Base-by-base conservation (phyloP, 2,329 filamentous ascomycete species). In the Aspergillus sp. region DNA sequence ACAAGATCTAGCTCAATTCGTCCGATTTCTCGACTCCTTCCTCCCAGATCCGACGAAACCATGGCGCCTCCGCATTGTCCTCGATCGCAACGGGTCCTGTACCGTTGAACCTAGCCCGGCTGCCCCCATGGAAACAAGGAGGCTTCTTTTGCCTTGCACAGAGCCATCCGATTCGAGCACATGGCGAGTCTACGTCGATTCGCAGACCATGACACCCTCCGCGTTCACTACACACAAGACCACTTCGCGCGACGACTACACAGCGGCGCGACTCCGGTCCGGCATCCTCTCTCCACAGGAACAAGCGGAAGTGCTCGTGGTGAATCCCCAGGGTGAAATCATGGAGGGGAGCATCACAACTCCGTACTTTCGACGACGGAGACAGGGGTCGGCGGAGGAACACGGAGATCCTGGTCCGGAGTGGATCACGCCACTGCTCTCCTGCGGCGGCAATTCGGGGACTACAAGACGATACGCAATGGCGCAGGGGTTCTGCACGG, bases 211-310 rank as follows among this genome's bases (percentile, higher is more conserved):
- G 0, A 62, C 67, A 0, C 75, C 79, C 0, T 79, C 79, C 0
- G 79, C 83, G n/a, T 88, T 87, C 65, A 96, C 92, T 0, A 85
- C 86, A 52, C 89, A 88, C 75, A 97, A 99, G 71, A 97, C 93
- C 0, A 94, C 89, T 0, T 76, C 80, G 45, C 83, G 93, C 13
- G 74, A 77, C 9, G 78, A 85, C 66, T 97, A 97, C 69, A 82
- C 88, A 43, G 75, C 74, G 2, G 89, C 90, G 1, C 82, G 91
- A 8, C 65, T 73, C 22, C 80, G 89, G 13, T 82, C 80, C 1
- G 74, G 75, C 0, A 83, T 93, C 45, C 56, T 42, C 62, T 76
- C 57, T 2, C 60, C 50, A 58, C 55, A 65, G 52, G 68, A 73
- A 35, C 68, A 73, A 38, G 79, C 81, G 47, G 93, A 97, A 68